A percentile compares a stretch with the other conserved stretches of the same genome.
These are phyloP conservation scores for Fragaria ananassa DNA, from an alignment of 306 rosid genomes.

Conservation along the genomic window DNA sequence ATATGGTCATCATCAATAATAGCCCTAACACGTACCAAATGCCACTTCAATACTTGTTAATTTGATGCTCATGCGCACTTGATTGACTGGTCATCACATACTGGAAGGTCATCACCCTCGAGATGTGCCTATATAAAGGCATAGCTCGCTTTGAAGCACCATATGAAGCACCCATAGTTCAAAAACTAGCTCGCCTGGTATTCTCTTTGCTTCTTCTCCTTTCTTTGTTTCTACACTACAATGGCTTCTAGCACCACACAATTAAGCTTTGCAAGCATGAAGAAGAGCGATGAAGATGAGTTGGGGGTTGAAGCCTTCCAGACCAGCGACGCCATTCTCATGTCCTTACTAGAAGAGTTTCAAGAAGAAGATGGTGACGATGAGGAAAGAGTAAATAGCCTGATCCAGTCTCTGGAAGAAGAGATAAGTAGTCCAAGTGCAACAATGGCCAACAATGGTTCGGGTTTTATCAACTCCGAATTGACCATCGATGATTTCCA, in stretches of 20 bases:
- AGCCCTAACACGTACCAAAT: not conserved
- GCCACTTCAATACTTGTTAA: not conserved
- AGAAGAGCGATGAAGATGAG: conserved; percentile 9
- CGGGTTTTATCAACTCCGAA: not conserved
- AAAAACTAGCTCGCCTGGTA: not conserved
- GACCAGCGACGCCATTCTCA: conserved; percentile 33
- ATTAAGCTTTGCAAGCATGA: conserved; percentile 9
- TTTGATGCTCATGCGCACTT: conserved; percentile 2
- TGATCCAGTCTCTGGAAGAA: conserved; percentile 55
- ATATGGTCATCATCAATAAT: not conserved
- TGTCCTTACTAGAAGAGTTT: conserved; percentile 42
- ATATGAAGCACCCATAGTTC: not conserved
- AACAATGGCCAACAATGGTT: not conserved
- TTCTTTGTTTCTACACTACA: not conserved
- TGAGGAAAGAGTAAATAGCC: conserved; percentile 44
- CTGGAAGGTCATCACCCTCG: not conserved
- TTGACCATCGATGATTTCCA: not conserved
- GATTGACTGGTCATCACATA: not conserved
- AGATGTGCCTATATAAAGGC: conserved; percentile 3
- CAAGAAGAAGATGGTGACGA: conserved; percentile 37
- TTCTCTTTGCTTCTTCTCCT: not conserved
- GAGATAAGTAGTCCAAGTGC: conserved; percentile 28
- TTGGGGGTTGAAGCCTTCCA: conserved; percentile 30
- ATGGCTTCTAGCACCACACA: conserved; percentile 7
- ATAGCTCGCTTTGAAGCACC: not conserved